These are phyloP conservation scores for Calamus simplicifolius DNA, from an alignment of 176 grass and related monocot species.

Conservation along the genomic window DNA sequence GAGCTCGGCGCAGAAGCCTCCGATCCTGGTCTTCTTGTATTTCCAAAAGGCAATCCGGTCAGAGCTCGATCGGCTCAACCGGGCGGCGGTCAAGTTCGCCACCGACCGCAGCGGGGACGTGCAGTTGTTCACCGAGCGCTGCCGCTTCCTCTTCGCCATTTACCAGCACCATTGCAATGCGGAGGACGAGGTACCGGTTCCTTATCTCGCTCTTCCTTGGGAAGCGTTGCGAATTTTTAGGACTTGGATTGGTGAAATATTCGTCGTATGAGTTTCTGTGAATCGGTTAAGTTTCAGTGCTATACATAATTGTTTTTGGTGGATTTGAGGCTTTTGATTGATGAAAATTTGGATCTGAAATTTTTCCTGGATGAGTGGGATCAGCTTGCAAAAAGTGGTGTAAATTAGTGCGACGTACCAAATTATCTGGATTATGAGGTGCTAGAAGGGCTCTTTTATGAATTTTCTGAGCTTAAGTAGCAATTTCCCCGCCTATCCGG, in stretches of 20 bases:
- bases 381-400: too few relatives aligned
- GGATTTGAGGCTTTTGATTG: not conserved
- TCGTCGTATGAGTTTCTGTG: not conserved
- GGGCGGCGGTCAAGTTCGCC: constrained; percentile 47
- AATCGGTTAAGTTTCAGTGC: not conserved
- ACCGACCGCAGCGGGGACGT: constrained; percentile 28
- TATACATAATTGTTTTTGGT: not conserved
- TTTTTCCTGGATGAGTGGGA: not conserved
- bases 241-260: not conserved
- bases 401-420: too few relatives aligned
- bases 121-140: constrained; percentile 23
- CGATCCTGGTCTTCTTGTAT: constrained; percentile 71
- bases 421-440: too few relatives aligned
- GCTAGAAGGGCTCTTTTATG: too few relatives aligned
- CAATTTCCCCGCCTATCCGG: too few relatives aligned
- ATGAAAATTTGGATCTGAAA: not conserved
- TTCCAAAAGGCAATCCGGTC: constrained; percentile 93
- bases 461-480: too few relatives aligned
- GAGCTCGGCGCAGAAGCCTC: constrained; percentile 38
- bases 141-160: constrained; percentile 59
- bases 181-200: constrained; percentile 56
- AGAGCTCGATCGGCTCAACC: constrained; percentile 60
- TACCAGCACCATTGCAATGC: constrained; percentile 81
- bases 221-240: not conserved
- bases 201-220: not conserved